Evolutionary conservation across 176 grass and related monocot species (phyloP), one percentile per base, ranked within the genome.

Genomic region (Cocos nucifera): DNA sequence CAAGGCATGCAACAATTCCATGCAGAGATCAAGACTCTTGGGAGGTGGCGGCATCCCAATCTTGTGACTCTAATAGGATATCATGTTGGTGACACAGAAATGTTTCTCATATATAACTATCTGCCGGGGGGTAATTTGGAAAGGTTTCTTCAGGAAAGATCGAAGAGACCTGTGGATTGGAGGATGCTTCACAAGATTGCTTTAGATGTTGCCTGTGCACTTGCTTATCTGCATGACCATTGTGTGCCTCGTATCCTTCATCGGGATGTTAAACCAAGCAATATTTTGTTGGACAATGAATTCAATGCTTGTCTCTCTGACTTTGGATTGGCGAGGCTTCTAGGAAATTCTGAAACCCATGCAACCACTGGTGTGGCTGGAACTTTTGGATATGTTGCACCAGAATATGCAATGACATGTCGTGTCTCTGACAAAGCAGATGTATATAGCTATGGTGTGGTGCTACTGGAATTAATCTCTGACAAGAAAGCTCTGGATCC

Each of bases 91-190:
- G 80, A 95, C 44, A 66, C 86, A 22, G 90, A 95, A 67, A 95
- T 89, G 86, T 95, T 95, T 82, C 65, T 95, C 49, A 95, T 95
- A 78, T 95, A 95, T 65, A 95, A 95, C 67, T 95, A 89, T 79
- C 74, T 95, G 15, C 77, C 90, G 1, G 90, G 86, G 29, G 90
- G 90, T 75, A 95, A 95, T 73, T 77, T 95, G 64, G 90, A 95
- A 75, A 89, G 82, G 55, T 95, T 95, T 71, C 84, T 95, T 73
- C 86, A 87, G 57, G 83, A 95, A 78, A 86, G 86, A 71, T 76
- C 35, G 1, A 89, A 86, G 74, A 84, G 86, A 57, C 77, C 86
- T 27, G 75, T 95, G 30, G 77, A 87, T 66, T 95, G 90, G 90
- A 80, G 80, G 76, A 89, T 84, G 90, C 86, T 95, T 79, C 90